Evolutionary conservation across 257 asterid genomes (phyloP).

Genomic region (Plantago major): DNA sequence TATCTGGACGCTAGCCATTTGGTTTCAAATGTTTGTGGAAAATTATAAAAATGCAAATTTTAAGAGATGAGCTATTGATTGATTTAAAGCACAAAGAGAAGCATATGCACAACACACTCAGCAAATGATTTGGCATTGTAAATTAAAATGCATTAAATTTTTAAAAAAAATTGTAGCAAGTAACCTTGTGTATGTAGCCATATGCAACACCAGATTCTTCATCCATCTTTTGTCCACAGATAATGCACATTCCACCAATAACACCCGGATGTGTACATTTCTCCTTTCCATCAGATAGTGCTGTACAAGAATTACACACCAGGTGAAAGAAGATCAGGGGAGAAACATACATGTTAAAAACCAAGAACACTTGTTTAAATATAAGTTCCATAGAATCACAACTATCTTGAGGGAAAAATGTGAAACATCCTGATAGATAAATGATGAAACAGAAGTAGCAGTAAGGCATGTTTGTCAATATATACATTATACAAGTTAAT

Average conservation of each 20-base stretch:
- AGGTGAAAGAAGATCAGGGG: background rate
- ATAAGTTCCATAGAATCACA: background rate
- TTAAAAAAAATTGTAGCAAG: slow-evolving; percentile 4
- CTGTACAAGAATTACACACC: slow-evolving; percentile 27
- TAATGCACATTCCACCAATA: slow-evolving; percentile 81
- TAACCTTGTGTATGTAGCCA: slow-evolving; percentile 85
- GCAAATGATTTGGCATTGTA: background rate
- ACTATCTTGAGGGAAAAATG: slow-evolving; percentile 5
- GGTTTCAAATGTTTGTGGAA: background rate
- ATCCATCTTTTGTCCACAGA: slow-evolving; percentile 65
- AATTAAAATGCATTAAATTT: no score
- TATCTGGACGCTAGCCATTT: background rate
- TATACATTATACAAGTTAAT: no score
- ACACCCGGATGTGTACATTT: slow-evolving; percentile 76
- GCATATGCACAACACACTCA: background rate
- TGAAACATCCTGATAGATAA: no score
- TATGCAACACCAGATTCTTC: slow-evolving; percentile 75
- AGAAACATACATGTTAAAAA: background rate
- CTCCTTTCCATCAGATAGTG: slow-evolving; percentile 25
- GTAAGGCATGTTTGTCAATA: no score
- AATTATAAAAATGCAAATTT: background rate
- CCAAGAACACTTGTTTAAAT: slow-evolving; percentile 4
- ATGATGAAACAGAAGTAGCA: no score
- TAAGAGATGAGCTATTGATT: background rate
- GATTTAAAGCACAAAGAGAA: background rate